A percentile compares a stretch with the other conserved stretches of the same genome.
Conservation (phyloP, 2,329 filamentous ascomycete genomes). For the Trichoderma atroviride region DNA sequence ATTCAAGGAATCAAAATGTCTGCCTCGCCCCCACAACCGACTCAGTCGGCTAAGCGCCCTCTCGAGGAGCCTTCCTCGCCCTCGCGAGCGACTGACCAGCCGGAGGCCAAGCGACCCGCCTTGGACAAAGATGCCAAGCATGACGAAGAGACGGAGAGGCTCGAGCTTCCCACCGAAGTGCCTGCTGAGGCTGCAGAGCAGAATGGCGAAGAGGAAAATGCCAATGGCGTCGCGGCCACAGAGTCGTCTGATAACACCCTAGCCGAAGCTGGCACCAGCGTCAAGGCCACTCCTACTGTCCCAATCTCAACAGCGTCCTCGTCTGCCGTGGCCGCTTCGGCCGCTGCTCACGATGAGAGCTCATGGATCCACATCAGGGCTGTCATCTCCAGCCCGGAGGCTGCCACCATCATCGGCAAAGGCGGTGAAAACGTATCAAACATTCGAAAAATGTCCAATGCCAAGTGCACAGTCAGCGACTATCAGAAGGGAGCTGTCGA, state of each 20-base stretch:
- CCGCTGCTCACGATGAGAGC: constrained; percentile 78
- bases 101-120: constrained; percentile 94
- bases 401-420: constrained; percentile 97
- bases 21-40: constrained; percentile 66
- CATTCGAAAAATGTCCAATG: constrained; percentile 91
- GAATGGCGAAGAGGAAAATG: constrained; percentile 52
- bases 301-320: constrained; percentile 38
- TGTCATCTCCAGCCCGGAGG: constrained; percentile 95
- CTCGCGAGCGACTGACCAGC: constrained; percentile 86
- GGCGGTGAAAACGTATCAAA: constrained; percentile 98
- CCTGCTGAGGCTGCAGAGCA: constrained; percentile 48
- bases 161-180: constrained; percentile 39
- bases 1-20: constrained; percentile 61
- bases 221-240: constrained; percentile 53
- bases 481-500: constrained; percentile 97
- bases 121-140: constrained; percentile 87
- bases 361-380: constrained; percentile 96
- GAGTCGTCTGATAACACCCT: constrained; percentile 32
- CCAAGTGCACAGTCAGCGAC: constrained; percentile 98
- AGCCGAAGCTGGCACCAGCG: constrained; percentile 41
- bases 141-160: constrained; percentile 56
- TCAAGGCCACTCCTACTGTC: constrained; percentile 15
- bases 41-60: constrained; percentile 82
- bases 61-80: constrained; percentile 97
- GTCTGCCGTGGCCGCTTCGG: constrained; percentile 47